These are phyloP conservation scores for Dorcoceras hygrometricum DNA, from an alignment of 257 asterid species.

Conservation along the genomic window DNA sequence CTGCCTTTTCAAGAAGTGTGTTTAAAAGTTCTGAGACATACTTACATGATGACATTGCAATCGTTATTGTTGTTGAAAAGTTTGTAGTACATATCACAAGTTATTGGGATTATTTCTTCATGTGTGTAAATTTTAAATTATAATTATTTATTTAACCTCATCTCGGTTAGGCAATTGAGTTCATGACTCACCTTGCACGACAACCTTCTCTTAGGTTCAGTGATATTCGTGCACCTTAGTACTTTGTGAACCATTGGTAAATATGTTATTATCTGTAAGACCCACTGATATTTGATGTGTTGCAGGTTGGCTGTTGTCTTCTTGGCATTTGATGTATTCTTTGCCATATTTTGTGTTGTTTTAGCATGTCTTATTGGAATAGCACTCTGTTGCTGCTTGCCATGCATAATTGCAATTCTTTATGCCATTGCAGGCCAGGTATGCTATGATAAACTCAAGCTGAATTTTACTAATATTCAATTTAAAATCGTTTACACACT, in stretches of 20 bases:
- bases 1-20: not conserved
- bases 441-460: slow-evolving; percentile 12
- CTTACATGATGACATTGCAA: not conserved
- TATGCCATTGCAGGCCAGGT: slow-evolving; percentile 99
- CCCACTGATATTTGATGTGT: slow-evolving; percentile 34
- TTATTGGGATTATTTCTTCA: not conserved
- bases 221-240: not conserved
- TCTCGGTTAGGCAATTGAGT: not conserved
- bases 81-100: not conserved
- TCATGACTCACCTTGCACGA: not conserved
- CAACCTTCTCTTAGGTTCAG: not conserved
- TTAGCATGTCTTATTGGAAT: slow-evolving; percentile 92
- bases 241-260: no score
- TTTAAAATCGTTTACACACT: slow-evolving; percentile 2
- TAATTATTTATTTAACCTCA: not conserved
- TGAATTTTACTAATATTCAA: not conserved
- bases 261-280: slow-evolving; percentile 7
- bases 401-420: slow-evolving; percentile 95
- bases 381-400: slow-evolving; percentile 97
- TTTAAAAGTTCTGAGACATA: not conserved
- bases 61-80: not conserved
- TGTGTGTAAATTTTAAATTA: no score
- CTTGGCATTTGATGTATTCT: slow-evolving; percentile 96
- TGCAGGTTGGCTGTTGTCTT: slow-evolving; percentile 97
- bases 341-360: slow-evolving; percentile 92